Evolutionary conservation across 768 basidiomycete genomes (phyloP), one percentile per base, ranked within the genome.

Genomic region (Cystobasidium ongulense): DNA sequence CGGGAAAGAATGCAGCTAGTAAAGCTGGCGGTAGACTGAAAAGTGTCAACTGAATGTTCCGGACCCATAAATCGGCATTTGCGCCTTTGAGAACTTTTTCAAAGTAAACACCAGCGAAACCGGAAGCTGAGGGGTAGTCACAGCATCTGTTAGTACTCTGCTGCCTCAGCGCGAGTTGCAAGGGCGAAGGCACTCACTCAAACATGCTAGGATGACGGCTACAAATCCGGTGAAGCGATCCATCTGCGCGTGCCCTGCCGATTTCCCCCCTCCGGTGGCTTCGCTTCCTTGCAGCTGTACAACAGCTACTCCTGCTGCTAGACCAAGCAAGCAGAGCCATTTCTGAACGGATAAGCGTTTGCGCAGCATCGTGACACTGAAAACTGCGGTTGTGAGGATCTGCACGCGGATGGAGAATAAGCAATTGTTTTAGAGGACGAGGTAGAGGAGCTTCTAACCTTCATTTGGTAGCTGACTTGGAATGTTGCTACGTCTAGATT

Each of bases 381-480:
- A 86, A 68, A 91, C 81, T 54, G 93, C 95, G 70, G 98, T 95
- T 81, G 95, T 98, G 65, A 79, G 77, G 70, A 78, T 78, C 74
- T 88, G 92, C 91, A 93, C 87, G 41, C 88, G 91, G 33, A 94
- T 92, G 17, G 83, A 78, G 87, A 87, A n/a, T 10, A 23, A 7
- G 52, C 7, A 29, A n/a, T 8, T 54, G 21, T 8, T n/a, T 54
- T n/a, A 54, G 5, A n/a, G n/a, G 7, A 8, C 52, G 52, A 54
- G 10, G 7, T 7, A 8, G 8, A 29, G 7, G 52, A 23, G n/a
- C 8, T n/a, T 91, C 92, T 25, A 3, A 71, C 54, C 31, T 64
- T 90, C 92, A 94, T 92, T 81, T 95, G 93, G 84, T 92, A 98
- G 78, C 96, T 93, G 53, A 92, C 95, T 81, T 96, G 94, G 82